These are phyloP conservation scores for Adansonia grandidieri DNA, from an alignment of 441 rosid genomes.

Conservation along the genomic window DNA sequence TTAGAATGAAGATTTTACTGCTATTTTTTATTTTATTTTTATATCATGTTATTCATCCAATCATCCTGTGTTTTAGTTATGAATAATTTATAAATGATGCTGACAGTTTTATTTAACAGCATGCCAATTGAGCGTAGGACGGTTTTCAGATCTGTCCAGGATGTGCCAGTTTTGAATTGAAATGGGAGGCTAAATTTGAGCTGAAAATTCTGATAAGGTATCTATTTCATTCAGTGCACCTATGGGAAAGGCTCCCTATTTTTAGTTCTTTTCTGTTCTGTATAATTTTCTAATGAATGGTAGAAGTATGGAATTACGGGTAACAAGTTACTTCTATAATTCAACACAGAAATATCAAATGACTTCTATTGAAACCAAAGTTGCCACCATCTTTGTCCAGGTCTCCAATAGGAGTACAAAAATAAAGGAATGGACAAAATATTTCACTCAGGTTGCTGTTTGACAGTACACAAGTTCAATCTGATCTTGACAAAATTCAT, in stretches of 20 bases:
- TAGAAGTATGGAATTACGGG: no score
- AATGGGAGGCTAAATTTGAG: background rate
- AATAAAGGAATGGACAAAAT: background rate
- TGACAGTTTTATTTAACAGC: background rate
- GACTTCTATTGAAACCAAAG: background rate
- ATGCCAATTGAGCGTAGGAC: background rate
- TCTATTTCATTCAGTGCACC: background rate
- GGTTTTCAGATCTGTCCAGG: background rate
- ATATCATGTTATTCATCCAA: background rate
- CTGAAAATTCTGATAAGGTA: background rate
- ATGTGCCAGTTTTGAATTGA: background rate
- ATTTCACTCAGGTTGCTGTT: background rate
- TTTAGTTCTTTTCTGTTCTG: background rate
- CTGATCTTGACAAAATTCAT: background rate
- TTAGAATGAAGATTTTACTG: background rate
- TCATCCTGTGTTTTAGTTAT: background rate
- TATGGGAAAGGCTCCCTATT: background rate
- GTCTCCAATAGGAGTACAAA: background rate
- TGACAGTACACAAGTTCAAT: background rate
- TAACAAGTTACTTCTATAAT: background rate
- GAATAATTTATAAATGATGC: slow-evolving; percentile 7
- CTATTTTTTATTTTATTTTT: background rate
- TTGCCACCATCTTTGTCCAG: background rate
- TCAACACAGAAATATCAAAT: background rate
- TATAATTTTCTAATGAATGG: background rate